Percentiles rank a stretch among this genome's conserved stretches.
Evolutionary conservation across 495 filamentous ascomycete species (phyloP).

Genomic region (Tuber indicum): DNA sequence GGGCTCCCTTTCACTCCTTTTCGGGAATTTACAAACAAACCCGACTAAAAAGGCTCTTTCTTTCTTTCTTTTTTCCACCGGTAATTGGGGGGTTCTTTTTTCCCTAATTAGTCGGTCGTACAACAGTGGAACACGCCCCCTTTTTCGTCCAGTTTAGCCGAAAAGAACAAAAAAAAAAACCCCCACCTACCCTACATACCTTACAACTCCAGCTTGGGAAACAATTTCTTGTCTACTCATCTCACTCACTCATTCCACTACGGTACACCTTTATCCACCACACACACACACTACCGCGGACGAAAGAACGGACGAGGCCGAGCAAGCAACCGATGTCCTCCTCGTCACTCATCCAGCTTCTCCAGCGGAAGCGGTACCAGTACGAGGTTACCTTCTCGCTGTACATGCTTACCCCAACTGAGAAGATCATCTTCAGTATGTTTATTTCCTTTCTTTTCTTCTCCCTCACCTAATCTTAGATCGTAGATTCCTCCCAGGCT

Average conservation of each 20-base stretch:
- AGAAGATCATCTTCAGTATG: conserved; percentile 81
- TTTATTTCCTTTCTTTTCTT: conserved; percentile 13
- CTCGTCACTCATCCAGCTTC: conserved; percentile 52
- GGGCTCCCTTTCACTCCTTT: no score
- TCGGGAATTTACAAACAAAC: not conserved
- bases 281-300: not conserved
- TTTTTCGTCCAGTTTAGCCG: not conserved
- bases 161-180: not conserved
- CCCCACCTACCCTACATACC: no score
- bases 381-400: conserved; percentile 79
- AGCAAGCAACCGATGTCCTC: conserved; percentile 24
- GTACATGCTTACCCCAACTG: conserved; percentile 79
- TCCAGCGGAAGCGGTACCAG: conserved; percentile 75
- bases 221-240: not conserved
- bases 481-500: not conserved
- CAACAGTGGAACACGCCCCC: not conserved
- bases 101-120: not conserved
- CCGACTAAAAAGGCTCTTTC: not conserved
- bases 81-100: not conserved
- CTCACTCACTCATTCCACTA: not conserved
- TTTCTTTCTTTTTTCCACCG: not conserved
- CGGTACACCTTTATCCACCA: not conserved
- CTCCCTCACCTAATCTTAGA: conserved; percentile 7
- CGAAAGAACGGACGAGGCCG: not conserved
- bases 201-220: not conserved